Evolutionary conservation across 2,329 filamentous ascomycete genomes (phyloP).

Genomic region (Colletotrichum simmondsii): DNA sequence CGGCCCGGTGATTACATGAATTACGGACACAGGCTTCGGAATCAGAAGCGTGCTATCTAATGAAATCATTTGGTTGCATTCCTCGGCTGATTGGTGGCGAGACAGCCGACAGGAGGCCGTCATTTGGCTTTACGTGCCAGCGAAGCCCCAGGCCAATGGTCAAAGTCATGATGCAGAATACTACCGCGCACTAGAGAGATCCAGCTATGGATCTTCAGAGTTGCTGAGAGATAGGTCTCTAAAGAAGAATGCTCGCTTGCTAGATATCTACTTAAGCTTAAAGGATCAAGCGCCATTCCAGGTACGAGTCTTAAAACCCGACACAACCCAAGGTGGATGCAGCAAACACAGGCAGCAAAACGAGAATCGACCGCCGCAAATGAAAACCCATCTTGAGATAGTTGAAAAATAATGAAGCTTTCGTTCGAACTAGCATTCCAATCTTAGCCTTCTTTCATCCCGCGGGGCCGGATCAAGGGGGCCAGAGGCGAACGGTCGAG

Average conservation of each 20-base stretch:
- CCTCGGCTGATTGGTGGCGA: background rate
- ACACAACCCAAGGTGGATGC: too few species aligned
- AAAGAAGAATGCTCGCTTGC: background rate
- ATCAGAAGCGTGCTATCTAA: background rate
- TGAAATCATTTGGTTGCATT: background rate
- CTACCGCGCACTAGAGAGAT: background rate
- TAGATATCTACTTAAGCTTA: background rate
- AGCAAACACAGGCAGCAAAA: too few species aligned
- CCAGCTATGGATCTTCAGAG: background rate
- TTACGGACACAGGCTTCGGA: rapidly evolving
- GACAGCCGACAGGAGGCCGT: background rate
- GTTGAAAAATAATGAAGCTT: too few species aligned
- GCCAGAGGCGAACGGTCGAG: background rate
- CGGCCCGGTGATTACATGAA: too few species aligned
- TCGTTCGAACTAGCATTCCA: background rate
- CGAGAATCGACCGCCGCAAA: too few species aligned
- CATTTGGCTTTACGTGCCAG: background rate
- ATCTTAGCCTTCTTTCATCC: background rate
- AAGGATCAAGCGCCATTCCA: background rate
- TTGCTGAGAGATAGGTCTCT: background rate
- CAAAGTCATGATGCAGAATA: background rate
- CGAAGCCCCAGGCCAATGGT: background rate
- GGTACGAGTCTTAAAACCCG: too few species aligned
- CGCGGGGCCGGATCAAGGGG: background rate
- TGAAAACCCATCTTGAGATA: too few species aligned